Evolutionary conservation across 495 filamentous ascomycete species (phyloP), one percentile per base, ranked within the genome.

Genomic region (Hyaloscypha bicolor): DNA sequence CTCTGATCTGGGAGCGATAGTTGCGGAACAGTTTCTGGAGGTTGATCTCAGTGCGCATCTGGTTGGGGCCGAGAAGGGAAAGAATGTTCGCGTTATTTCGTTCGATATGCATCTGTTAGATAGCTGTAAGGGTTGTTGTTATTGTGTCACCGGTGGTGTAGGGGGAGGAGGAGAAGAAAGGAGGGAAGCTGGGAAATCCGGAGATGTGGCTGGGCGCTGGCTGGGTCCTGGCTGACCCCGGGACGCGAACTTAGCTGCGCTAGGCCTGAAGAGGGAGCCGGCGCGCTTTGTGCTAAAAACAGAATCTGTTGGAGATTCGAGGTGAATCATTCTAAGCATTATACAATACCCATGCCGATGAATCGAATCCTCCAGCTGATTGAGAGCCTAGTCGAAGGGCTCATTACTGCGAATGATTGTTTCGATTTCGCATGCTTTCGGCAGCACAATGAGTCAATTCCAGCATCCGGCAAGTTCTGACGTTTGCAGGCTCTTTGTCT

Each of bases 31-130:
- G 62, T 68, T 74, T 74, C 63, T 69, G 65, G 56, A 65, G 66
- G 64, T 67, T 71, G 63, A 69, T 68, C 60, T 59, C 70, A 63
- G 64, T 66, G 68, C 73, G 68, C 70, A 75, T 74, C 60, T 64
- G 66, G 66, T 61, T 68, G 51, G 64, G 62, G 58, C 63, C 52
- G 32, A 21, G n/a, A 39, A 63, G 66, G 52, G 48, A 57, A 62
- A 68, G 58, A 31, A 21, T 22, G 30, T 58, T 59, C 9, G 52
- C 22, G 21, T 56, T 69, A 32, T 65, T 66, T 31, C 9, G 60
- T 69, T 74, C 72, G 69, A 74, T 69, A 74, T 71, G 66, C 72
- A 74, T 74, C 71, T 69, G 69, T 58, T 60, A 69, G 58, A 22
- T 55, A 66, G 25, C 66, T 29, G 51, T 32, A 35, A 22, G 45